Percentiles rank a stretch among this genome's conserved stretches.
These are phyloP conservation scores for Theileria parva DNA, from an alignment of 169 alveolate genomes.

Conservation along the genomic window DNA sequence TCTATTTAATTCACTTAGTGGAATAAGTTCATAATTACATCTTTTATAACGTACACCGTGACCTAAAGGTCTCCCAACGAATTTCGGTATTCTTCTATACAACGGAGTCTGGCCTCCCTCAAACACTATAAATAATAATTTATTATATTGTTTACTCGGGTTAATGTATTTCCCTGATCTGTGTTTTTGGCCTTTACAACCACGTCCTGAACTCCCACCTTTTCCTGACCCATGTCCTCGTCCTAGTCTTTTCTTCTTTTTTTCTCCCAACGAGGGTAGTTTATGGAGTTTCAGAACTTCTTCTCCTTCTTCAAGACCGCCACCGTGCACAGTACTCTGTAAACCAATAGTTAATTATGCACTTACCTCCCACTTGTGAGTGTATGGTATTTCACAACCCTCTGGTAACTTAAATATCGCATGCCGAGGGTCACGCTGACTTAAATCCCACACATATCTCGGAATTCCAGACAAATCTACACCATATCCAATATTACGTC, in stretches of 20 bases:
- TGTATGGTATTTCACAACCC: constrained; percentile 65
- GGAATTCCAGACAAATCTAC: constrained; percentile 69
- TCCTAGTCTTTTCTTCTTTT: constrained; percentile 73
- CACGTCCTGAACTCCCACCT: constrained; percentile 78
- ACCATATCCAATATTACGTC: constrained; percentile 18
- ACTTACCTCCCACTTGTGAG: constrained; percentile 66
- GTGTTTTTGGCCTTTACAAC: constrained; percentile 79
- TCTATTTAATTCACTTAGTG: constrained; percentile 67
- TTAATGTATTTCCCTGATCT: constrained; percentile 73
- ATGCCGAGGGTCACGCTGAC: constrained; percentile 69
- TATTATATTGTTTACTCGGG: constrained; percentile 23
- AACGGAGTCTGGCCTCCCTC: constrained; percentile 81
- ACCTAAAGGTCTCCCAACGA: constrained; percentile 77
- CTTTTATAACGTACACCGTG: constrained; percentile 72
- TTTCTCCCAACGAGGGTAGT: constrained; percentile 70
- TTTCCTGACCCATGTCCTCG: constrained; percentile 79
- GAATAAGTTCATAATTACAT: constrained; percentile 69
- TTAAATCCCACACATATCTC: constrained; percentile 69
- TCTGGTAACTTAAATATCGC: constrained; percentile 64
- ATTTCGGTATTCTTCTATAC: constrained; percentile 76
- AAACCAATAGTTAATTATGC: background rate
- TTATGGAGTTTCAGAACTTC: constrained; percentile 63
- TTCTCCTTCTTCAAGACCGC: constrained; percentile 68
- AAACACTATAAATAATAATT: constrained; percentile 59
- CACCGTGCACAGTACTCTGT: constrained; percentile 71